Base-by-base conservation (phyloP, 2,329 filamentous ascomycete genomes). In the Cylindrodendrum hubeiense region DNA sequence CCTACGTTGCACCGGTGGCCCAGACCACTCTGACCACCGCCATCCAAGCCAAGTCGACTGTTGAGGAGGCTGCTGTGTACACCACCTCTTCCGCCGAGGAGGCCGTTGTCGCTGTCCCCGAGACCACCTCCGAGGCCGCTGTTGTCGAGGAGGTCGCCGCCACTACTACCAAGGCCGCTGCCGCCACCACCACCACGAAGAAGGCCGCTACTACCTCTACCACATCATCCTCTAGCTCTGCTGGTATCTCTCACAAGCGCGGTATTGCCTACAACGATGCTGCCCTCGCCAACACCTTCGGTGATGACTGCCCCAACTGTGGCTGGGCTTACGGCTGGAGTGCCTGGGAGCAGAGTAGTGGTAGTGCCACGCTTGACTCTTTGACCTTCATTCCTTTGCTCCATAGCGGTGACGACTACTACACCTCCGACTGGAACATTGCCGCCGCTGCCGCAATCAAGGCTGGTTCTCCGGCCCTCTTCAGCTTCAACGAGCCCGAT, bases 401-500 rank as follows among this genome's bases (percentile, higher is more conserved):
- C 51, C 93, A 88, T 90, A 85, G 87, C 57, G 77, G 83, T 59
- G 70, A 70, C 13, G 60, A 74, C 10, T 77, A 79, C 13, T 83
- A 86, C 77, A 83, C 83, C 60, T 60, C 71, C 58, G 76, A 74
- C 72, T 93, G 90, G 89, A 70, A 74, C 33, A 49, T 65, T 15
- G 83, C 85, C 67, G 89, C 85, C 49, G 76, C 84, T 57, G 75
- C 78, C 17, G 87, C 87, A 66, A 85, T 92, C 66, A 71, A 77
- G 54, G 76, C 76, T 13, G 90, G 90, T 60, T 80, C 85, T 69
- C 86, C 83, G 67, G 82, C 85, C 71, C 78, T 93, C 60, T 84
- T 93, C 74, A 84, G 85, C 77, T 92, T 92, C 86, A 93, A 93
- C 84, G 91, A 93, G 84, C 89, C 89, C 49, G 91, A 93, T 78